phyloP scores from a whole-genome alignment of 306 rosid genomes.

The Arachis hypogaea region DNA sequence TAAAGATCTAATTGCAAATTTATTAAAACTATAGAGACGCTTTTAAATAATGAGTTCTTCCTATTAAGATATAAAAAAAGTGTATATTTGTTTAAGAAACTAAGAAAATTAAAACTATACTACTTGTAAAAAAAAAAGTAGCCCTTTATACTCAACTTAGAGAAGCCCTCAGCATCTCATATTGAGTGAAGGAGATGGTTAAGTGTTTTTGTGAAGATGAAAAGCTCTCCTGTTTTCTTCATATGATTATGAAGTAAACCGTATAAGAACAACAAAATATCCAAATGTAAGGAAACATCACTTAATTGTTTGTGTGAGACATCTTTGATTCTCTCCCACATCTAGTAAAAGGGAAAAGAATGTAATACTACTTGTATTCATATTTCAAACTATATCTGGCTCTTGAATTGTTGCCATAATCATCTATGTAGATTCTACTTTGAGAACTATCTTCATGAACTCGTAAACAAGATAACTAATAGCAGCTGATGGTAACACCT shows the following conservation, averaged over 20 bases:
- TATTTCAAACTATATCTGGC: constrained; percentile 6
- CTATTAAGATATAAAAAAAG: no score
- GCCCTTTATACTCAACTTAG: no score
- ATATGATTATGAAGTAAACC: background rate
- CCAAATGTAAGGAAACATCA: constrained; percentile 1
- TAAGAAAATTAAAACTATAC: no score
- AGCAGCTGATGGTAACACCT: constrained; percentile 98
- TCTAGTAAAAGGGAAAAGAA: background rate
- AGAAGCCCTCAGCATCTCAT: no score
- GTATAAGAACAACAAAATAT: background rate
- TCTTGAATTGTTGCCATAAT: constrained; percentile 37
- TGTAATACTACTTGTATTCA: constrained; percentile 21
- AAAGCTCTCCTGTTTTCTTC: background rate
- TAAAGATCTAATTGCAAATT: no score
- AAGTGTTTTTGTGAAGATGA: background rate
- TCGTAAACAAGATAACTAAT: constrained; percentile 91
- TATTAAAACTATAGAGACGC: no score
- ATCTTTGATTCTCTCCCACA: constrained; percentile 19
- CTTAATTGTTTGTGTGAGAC: constrained; percentile 1
- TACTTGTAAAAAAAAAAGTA: no score
- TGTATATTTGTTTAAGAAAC: no score
- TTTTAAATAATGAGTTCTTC: no score
- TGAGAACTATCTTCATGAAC: constrained; percentile 90
- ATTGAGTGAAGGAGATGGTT: no score
- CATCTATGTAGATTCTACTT: constrained; percentile 68